Evolutionary conservation across 2,329 filamentous ascomycete species (phyloP), one percentile per base, ranked within the genome.

Genomic region (Nectriaceae sp.): DNA sequence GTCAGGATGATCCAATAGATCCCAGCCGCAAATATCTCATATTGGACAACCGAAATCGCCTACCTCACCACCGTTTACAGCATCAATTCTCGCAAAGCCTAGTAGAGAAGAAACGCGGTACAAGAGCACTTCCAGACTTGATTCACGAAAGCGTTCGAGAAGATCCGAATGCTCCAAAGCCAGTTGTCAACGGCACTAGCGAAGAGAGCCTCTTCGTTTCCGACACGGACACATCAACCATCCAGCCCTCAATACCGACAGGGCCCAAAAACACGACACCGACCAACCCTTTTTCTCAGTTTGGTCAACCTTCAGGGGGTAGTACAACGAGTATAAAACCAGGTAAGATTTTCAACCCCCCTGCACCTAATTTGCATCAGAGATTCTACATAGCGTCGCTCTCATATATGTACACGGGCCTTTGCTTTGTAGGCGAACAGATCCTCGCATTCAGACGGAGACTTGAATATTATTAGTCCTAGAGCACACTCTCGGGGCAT

Each of bases 51-150:
- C 70, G 69, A 21, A 68, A 69, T 16, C 59, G 69, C 3, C 63
- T 82, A 10, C 71, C 75, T 15, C 75, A 78, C 46, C 75, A 75
- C 20, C 73, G 77, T 42, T 65, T 83, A 4, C 72, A 73, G 22
- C 83, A 86, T 54, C 68, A 77, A 15, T 83, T 80, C 52, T 86
- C 83, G 1, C 68, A 72, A 11, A 64, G 57, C 5, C 62, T 87
- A 15, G 83, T 87, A 6, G 84, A 87, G 64, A 70, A 70, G 41
- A 87, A 87, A 63, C 79, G 84, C 21, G 75, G 75, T 5, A 65
- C 67, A 11, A 72, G 71, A 40, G 66, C 78, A 11, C 68, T 87
- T 3, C 74, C 80, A 3, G 70, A 79, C 21, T 69, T 83, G 19
- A 82, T 87, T 22, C 79, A 82, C 55, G 67, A 70, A 26, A 84